phyloP scores from a whole-genome alignment of 306 rosid genomes.

The Trifolium dubium region DNA sequence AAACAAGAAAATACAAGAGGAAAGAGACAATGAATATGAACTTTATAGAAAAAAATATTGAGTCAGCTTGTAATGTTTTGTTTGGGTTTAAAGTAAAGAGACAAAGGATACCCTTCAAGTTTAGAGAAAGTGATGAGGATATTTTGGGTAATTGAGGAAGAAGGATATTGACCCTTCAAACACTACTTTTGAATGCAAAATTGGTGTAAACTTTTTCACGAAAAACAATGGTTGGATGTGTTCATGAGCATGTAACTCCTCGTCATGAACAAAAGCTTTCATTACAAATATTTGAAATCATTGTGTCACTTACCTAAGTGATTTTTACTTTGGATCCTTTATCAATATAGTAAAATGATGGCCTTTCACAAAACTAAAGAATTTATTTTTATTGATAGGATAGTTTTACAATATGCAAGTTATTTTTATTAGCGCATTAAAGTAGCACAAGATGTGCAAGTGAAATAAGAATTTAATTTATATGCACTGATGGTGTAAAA shows the following conservation, averaged over 20 bases:
- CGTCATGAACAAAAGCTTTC: slow-evolving; percentile 47
- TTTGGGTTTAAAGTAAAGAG: slow-evolving; percentile 38
- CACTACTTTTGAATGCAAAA: slow-evolving; percentile 64
- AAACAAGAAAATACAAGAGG: slow-evolving; percentile 40
- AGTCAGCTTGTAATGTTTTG: slow-evolving; percentile 26
- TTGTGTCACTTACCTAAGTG: slow-evolving; percentile 43
- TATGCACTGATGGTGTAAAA: too few species aligned
- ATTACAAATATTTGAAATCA: slow-evolving; percentile 50
- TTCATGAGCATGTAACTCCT: slow-evolving; percentile 42
- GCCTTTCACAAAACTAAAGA: slow-evolving; percentile 2
- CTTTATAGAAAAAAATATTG: not conserved
- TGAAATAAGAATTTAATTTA: too few species aligned
- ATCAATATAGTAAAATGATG: slow-evolving; percentile 27
- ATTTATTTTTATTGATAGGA: too few species aligned
- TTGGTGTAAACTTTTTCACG: slow-evolving; percentile 67
- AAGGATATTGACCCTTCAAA: slow-evolving; percentile 51
- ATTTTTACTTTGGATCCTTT: slow-evolving; percentile 35
- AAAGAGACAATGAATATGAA: slow-evolving; percentile 37
- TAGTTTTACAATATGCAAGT: too few species aligned
- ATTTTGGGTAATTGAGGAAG: slow-evolving; percentile 44
- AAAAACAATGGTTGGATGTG: slow-evolving; percentile 57
- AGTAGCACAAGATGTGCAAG: too few species aligned
- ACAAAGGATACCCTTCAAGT: slow-evolving; percentile 37
- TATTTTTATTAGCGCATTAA: too few species aligned
- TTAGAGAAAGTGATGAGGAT: slow-evolving; percentile 41